Evolutionary conservation across 306 rosid species (phyloP), one percentile per base, ranked within the genome.

Genomic region (Abrus precatorius): DNA sequence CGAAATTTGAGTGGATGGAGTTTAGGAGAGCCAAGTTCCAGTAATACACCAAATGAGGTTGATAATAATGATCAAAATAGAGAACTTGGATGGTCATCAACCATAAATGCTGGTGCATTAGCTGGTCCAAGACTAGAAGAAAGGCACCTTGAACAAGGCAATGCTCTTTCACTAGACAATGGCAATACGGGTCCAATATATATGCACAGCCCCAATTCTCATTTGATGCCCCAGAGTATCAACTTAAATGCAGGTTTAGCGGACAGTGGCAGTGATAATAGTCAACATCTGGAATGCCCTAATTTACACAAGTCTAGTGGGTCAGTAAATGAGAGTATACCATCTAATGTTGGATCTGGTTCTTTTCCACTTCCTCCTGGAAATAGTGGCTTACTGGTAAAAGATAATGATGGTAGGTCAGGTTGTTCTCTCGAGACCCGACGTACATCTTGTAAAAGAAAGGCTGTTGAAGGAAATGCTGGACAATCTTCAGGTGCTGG

Each of bases 1-100:
- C 94, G 72, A 27, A 86, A 83, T 80, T 83, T 89, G 70, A 83
- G 85, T 70, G 89, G 92, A 74, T 88, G 98, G 98, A 87, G 88
- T 90, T 84, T 90, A 47, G 94, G 96, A 45, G 97, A 86, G 84
- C 88, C 98, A 72, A 91, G 97, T 77, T 89, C 97, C 74, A 79
- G 97, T 78, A 88, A 79, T 71, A 47, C 88, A 44, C 91, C 84
- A 76, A 78, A 38, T 73, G 97, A 88, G 69, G 55, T 53, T 8
- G 54, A 72, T 52, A 68, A 34, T 69, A 89, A 79, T 20, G 92
- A 88, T 85, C 88, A 84, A 43, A 89, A 91, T 84, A 79, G 87
- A 52, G 97, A 89, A 61, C 80, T 87, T 77, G 94, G 89, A 65
- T 89, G 94, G 92, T 75, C 90, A 34, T 77, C 96, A 53, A 80